Conservation (phyloP, 768 basidiomycete species). For the Mycena pura region DNA sequence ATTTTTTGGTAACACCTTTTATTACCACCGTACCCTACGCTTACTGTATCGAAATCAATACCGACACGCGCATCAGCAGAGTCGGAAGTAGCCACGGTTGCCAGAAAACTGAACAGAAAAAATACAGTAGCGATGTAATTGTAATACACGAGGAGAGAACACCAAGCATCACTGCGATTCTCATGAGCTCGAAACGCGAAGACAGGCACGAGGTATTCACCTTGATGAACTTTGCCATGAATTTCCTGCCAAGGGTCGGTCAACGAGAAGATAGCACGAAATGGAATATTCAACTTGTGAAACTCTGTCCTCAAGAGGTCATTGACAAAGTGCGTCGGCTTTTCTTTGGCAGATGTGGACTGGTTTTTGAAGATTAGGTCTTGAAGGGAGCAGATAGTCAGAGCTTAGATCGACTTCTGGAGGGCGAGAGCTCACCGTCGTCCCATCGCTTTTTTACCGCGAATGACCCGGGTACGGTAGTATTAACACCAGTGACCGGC, state of each 20-base stretch:
- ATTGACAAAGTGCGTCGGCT: conserved; percentile 89
- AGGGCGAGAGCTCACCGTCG: conserved; percentile 65
- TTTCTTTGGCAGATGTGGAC: conserved; percentile 71
- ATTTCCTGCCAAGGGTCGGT: conserved; percentile 59
- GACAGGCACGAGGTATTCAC: conserved; percentile 40
- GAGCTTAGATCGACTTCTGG: background rate
- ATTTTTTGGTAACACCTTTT: background rate
- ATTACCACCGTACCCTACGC: conserved; percentile 8
- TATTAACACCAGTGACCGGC: conserved; percentile 65
- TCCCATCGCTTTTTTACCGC: conserved; percentile 95
- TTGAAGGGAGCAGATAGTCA: conserved; percentile 37
- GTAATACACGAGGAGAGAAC: conserved; percentile 23
- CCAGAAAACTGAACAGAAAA: background rate
- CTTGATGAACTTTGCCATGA: conserved; percentile 93
- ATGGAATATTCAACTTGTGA: conserved; percentile 71
- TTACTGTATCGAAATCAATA: conserved; percentile 20
- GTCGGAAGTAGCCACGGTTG: background rate
- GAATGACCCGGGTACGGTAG: conserved; percentile 82
- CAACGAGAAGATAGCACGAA: conserved; percentile 6
- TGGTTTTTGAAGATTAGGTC: conserved; percentile 99
- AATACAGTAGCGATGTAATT: conserved; percentile 23
- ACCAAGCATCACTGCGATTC: conserved; percentile 25
- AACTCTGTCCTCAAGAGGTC: conserved; percentile 94
- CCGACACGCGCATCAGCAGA: background rate
- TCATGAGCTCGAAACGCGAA: background rate